Base-by-base conservation (phyloP, 495 filamentous ascomycete genomes). In the Lasiosphaeria miniovina region DNA sequence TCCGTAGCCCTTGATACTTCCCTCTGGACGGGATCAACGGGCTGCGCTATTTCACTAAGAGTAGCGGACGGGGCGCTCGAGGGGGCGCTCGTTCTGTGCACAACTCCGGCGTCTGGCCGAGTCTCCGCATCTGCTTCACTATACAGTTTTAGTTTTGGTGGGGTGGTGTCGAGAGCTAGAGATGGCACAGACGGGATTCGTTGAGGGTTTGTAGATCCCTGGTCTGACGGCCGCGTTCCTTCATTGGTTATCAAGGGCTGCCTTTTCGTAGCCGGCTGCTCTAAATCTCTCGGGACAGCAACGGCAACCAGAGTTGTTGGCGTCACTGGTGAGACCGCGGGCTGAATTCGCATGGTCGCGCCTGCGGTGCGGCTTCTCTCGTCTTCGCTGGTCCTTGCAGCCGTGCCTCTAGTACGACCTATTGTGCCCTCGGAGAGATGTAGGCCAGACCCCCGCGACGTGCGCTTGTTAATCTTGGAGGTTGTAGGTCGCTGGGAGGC, bases 211-310 rank as follows among this genome's bases (percentile, higher is more conserved):
- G 49, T 55, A 3, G 46, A 17, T 10, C 55, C 54, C 34, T 53
- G 50, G 10, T 65, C 59, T 57, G 85, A 82, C 10, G 72, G 79
- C 62, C 86, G 81, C 11, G 76, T 71, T 62, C 87, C 84, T 67
- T 88, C 86, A n/a, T 73, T 75, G 4, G 88, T 83, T 11, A 83
- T 75, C 1, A 86, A 86, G 2, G 86, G 83, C 61, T 86, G 82
- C 64, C 85, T 86, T 14, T 68, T 75, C 43, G 72, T 58, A 1
- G 34, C 58, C 43, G 55, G 65, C 36, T 59, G 63, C 33, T 52
- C 14, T 6, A 45, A 15, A 0, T 57, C 55, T 10, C 52, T n/a
- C 6, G 52, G 43, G 6, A 38, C 49, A 4, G 52, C 33, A 34
- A 49, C 24, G 8, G 31, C 10, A 4, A 12, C 40, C 4, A 9